Base-by-base conservation (phyloP, 148 eudicot genomes). In the Chenopodium berlandieri region DNA sequence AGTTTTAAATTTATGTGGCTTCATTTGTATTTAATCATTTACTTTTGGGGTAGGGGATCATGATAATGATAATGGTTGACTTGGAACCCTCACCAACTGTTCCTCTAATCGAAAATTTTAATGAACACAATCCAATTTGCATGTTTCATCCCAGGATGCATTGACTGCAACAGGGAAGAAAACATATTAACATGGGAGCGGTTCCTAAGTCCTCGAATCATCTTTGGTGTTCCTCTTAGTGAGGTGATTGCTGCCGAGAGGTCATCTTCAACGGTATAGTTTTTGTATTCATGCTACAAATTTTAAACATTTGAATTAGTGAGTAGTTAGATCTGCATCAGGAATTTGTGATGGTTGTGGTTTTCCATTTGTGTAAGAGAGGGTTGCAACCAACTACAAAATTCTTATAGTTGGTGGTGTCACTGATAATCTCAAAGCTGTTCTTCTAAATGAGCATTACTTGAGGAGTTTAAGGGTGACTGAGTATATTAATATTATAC, bases 121-220 rank as follows among this genome's bases (percentile, higher is more conserved):
- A 17, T 40, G 25, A 19, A 78, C 80, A 76, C 19, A 81, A 73
- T 4, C 20, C 25, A 67, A 22, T 34, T 75, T 14, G 31, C 56
- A 14, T 75, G 7, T 70, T 56, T 85, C 52, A 30, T 66, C 81
- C 79, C 90, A 96, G 99, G 97, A 85, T 82, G 84, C 72, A 76
- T 65, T 66, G 92, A 92, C 58, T 92, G 99, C 95, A 96, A 96
- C 78, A 89, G 75, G 84, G 86, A 75, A 89, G 99, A 96, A 83
- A 86, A 91, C 79, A 89, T 96, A 27, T 86, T 96, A 50, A 78
- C 83, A 25, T 96, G 95, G 99, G 83, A 92, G 80, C 90, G 85
- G 85, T 96, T 94, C 83, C 81, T 90, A 30, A 88, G 74, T 83
- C 99, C 99, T 52, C 90, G 89, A 79, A 97, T 97, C 71, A 47